A percentile compares a stretch with the other conserved stretches of the same genome.
Evolutionary conservation across 2,329 filamentous ascomycete genomes (phyloP).

Genomic region (Raffaelea albimanens): DNA sequence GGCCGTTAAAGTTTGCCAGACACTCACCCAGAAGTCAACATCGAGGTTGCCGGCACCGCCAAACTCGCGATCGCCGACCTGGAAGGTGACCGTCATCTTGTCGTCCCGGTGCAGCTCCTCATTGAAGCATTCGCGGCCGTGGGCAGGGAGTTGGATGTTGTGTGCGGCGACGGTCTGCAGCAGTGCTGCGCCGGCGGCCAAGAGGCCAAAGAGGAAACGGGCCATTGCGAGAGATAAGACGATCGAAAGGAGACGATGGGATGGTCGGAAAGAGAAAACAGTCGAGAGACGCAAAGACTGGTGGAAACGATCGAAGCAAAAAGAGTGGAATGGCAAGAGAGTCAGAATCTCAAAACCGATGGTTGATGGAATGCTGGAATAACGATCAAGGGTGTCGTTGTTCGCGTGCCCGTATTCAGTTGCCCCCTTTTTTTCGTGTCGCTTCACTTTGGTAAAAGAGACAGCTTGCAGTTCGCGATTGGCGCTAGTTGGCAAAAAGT

Average conservation of each 20-base stretch:
- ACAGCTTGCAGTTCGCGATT: slow-evolving; percentile 14
- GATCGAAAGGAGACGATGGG: neutral
- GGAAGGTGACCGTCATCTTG: slow-evolving; percentile 97
- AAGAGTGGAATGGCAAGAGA: neutral
- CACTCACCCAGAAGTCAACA: slow-evolving; percentile 90
- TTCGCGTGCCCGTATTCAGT: slow-evolving; percentile 3
- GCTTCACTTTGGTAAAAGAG: neutral
- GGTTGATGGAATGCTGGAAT: no score
- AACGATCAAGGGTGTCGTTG: neutral
- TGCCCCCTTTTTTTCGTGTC: slow-evolving; percentile 2
- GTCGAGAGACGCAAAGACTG: neutral
- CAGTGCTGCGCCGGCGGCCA: slow-evolving; percentile 44
- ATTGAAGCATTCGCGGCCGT: slow-evolving; percentile 96
- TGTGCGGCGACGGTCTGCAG: slow-evolving; percentile 63
- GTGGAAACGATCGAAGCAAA: neutral
- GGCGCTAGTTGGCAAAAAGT: neutral
- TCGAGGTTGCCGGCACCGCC: slow-evolving; percentile 90
- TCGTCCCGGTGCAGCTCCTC: slow-evolving; percentile 87
- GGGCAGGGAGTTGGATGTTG: slow-evolving; percentile 90
- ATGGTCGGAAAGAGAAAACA: neutral
- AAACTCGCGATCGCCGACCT: slow-evolving; percentile 94
- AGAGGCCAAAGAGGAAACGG: slow-evolving; percentile 16
- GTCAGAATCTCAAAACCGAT: no score
- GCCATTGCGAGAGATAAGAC: slow-evolving; percentile 9
- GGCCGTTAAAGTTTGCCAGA: no score